phyloP scores from a whole-genome alignment of 2,329 filamentous ascomycete species.

The Epichloe coenophiala region DNA sequence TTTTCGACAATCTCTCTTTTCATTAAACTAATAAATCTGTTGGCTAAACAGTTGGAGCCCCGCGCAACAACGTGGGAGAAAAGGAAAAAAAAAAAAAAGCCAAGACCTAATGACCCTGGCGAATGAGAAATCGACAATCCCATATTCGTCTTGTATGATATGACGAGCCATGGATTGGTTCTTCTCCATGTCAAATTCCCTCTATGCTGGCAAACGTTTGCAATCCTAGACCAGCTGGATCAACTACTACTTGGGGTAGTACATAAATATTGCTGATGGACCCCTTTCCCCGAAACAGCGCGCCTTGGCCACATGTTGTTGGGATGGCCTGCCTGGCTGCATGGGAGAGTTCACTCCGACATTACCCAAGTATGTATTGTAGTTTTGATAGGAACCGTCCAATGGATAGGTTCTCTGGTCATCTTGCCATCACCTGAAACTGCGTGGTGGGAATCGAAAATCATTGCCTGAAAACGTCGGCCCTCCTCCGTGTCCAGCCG shows the following conservation, averaged over 20 bases:
- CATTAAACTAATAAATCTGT: neutral
- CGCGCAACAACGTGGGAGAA: neutral
- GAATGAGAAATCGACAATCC: neutral
- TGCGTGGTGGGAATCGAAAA: neutral
- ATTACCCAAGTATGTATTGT: neutral
- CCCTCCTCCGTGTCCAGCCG: neutral
- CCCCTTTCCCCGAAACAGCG: constrained; percentile 1
- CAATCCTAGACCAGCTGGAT: neutral
- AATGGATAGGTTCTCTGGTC: neutral
- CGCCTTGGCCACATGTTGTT: neutral
- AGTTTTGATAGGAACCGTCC: neutral
- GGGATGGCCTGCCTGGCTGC: neutral
- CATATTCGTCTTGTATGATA: neutral
- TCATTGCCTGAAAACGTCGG: neutral
- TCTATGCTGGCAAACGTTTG: neutral
- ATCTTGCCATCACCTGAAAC: neutral
- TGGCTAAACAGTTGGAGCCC: neutral
- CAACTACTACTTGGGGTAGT: neutral
- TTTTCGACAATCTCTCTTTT: neutral
- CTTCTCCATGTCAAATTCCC: neutral
- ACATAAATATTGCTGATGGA: neutral
- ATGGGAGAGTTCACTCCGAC: neutral
- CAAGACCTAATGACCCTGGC: neutral
- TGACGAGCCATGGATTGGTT: neutral
- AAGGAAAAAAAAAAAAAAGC: neutral